phyloP scores from a whole-genome alignment of 192 early-diverging fungal species.

The Linderina pennispora region DNA sequence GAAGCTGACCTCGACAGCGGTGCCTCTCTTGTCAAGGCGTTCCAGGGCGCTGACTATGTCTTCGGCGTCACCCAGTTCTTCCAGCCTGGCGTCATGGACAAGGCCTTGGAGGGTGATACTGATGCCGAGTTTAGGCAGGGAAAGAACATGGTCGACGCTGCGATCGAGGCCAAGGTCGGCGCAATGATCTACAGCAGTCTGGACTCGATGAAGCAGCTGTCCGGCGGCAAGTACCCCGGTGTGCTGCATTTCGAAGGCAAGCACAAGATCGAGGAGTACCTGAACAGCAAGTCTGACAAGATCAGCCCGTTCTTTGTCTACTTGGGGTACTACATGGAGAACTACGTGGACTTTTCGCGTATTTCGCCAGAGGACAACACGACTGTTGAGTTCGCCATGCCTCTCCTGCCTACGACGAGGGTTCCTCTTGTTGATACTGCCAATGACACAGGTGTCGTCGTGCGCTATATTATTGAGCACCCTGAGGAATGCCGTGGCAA shows the following conservation, averaged over 20 bases:
- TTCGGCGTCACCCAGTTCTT: conserved; percentile 21
- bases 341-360: too few species aligned
- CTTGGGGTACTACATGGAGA: conserved; percentile 9
- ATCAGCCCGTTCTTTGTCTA: conserved; percentile 11
- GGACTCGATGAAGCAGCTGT: conserved; percentile 5
- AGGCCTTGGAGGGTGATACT: neutral
- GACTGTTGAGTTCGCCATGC: conserved; percentile 2
- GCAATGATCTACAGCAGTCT: conserved; percentile 17
- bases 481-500: neutral
- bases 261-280: conserved; percentile 12
- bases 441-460: conserved; percentile 8
- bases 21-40: neutral
- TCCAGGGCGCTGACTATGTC: conserved; percentile 6
- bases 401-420: conserved; percentile 5
- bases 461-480: conserved; percentile 16
- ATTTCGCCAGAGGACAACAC: conserved; percentile 9
- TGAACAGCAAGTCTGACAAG: neutral
- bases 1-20: conserved; percentile 7
- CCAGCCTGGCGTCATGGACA: neutral
- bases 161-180: conserved; percentile 1
- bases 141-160: conserved; percentile 9
- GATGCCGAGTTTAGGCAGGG: conserved; percentile 9
- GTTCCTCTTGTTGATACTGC: conserved; percentile 10
- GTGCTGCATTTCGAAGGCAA: conserved; percentile 24
- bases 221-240: conserved; percentile 7